A percentile compares a stretch with the other conserved stretches of the same genome.
These are phyloP conservation scores for Penstemon barbatus DNA, from an alignment of 257 asterid species.

Conservation along the genomic window DNA sequence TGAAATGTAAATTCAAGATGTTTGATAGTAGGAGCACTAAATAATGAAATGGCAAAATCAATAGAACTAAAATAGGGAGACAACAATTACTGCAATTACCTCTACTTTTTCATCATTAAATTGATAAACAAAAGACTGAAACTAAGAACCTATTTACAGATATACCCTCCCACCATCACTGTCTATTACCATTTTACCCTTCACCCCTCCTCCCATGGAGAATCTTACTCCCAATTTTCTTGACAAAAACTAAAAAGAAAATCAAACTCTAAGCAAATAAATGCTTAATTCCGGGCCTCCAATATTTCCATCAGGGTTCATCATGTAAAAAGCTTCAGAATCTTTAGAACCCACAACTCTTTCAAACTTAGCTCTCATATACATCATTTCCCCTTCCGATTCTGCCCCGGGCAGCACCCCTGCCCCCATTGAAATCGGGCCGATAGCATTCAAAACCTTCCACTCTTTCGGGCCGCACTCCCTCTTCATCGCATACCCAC, in stretches of 20 bases:
- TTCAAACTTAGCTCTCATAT: slow-evolving; percentile 93
- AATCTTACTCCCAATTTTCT: slow-evolving; percentile 9
- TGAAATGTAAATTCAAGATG: no score
- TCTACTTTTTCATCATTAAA: background rate
- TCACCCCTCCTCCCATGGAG: background rate
- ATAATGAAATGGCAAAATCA: background rate
- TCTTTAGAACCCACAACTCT: slow-evolving; percentile 92
- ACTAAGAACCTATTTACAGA: slow-evolving; percentile 36
- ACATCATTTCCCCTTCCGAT: slow-evolving; percentile 76
- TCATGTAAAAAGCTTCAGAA: slow-evolving; percentile 96
- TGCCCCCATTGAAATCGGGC: slow-evolving; percentile 94
- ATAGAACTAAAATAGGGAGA: slow-evolving; percentile 25
- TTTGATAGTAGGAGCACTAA: no score
- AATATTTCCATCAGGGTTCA: slow-evolving; percentile 80
- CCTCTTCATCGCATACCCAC: slow-evolving; percentile 82
- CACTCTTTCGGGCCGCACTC: slow-evolving; percentile 84
- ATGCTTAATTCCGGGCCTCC: slow-evolving; percentile 96
- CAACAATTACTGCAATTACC: slow-evolving; percentile 28
- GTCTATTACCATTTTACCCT: slow-evolving; percentile 21
- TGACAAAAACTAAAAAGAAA: background rate
- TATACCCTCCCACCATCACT: background rate
- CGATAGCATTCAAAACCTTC: slow-evolving; percentile 74
- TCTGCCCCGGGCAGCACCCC: slow-evolving; percentile 75
- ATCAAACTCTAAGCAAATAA: slow-evolving; percentile 75
- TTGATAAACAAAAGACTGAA: slow-evolving; percentile 14